These are phyloP conservation scores for Fraxinus baroniana DNA, from an alignment of 305 asterid species.

Conservation along the genomic window DNA sequence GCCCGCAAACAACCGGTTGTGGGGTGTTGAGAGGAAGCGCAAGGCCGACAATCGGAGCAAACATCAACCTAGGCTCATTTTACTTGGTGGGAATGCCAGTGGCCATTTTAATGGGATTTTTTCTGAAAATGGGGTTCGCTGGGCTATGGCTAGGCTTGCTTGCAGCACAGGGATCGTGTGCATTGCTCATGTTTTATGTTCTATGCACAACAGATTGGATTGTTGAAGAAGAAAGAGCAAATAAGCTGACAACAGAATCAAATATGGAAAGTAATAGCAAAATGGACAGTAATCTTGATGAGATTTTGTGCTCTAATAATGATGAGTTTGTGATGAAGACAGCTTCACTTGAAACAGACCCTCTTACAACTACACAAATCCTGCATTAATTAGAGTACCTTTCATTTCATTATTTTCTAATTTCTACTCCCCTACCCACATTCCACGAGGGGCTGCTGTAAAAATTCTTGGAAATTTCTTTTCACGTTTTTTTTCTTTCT, in stretches of 20 bases:
- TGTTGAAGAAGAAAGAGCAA: slow-evolving; percentile 64
- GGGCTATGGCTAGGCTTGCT: slow-evolving; percentile 88
- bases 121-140: slow-evolving; percentile 60
- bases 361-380: slow-evolving; percentile 44
- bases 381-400: slow-evolving; percentile 34
- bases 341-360: slow-evolving; percentile 56
- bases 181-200: slow-evolving; percentile 59
- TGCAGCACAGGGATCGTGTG: slow-evolving; percentile 86
- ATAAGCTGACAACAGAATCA: slow-evolving; percentile 40
- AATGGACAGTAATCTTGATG: slow-evolving; percentile 24
- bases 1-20: slow-evolving; percentile 92
- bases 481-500: not conserved
- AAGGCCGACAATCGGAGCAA: slow-evolving; percentile 74
- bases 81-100: slow-evolving; percentile 88
- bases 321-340: slow-evolving; percentile 28
- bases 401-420: not conserved
- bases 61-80: slow-evolving; percentile 76
- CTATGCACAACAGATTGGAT: slow-evolving; percentile 68
- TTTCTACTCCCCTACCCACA: not conserved
- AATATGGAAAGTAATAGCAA: slow-evolving; percentile 16
- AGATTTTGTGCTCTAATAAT: slow-evolving; percentile 42
- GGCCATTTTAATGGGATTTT: slow-evolving; percentile 67
- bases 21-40: slow-evolving; percentile 89
- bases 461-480: slow-evolving; percentile 25
- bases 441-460: slow-evolving; percentile 4